phyloP scores from a whole-genome alignment of 2,329 filamentous ascomycete species.

The Colletotrichum aenigma region DNA sequence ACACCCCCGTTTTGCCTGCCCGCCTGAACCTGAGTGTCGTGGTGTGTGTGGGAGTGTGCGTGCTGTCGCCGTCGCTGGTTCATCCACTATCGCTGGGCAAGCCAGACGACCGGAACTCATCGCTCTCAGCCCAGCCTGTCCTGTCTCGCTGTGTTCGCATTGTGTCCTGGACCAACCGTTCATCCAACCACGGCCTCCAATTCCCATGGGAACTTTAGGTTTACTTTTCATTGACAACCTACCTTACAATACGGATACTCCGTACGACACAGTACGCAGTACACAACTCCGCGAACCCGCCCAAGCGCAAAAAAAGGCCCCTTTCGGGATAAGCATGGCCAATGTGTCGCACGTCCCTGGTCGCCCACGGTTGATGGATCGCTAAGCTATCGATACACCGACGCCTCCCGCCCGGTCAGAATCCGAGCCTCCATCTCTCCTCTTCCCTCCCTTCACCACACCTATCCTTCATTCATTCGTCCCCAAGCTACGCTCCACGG shows the following conservation, averaged over 20 bases:
- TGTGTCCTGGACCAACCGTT: not conserved
- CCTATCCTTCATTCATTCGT: not conserved
- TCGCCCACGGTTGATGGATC: not conserved
- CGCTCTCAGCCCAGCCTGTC: not conserved
- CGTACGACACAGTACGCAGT: not conserved
- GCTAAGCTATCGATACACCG: slow-evolving; percentile 6
- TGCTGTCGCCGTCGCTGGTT: not conserved
- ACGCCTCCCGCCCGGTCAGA: slow-evolving; percentile 18
- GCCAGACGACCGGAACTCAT: not conserved
- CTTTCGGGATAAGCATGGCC: not conserved
- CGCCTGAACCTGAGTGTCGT: not conserved
- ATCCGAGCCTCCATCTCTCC: slow-evolving; percentile 18
- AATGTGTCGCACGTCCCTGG: not conserved
- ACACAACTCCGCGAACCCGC: not conserved
- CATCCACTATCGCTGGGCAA: not conserved
- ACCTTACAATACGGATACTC: not conserved
- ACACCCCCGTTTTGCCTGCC: not conserved
- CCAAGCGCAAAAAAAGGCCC: not conserved
- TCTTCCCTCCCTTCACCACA: not conserved
- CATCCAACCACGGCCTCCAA: not conserved
- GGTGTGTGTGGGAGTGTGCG: not conserved
- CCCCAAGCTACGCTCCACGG: not conserved
- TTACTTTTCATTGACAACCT: not conserved
- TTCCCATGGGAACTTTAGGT: not conserved
- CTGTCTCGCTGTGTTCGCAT: not conserved